Evolutionary conservation across 139 green algal species (phyloP).

Genomic region (Nannochloris sp.): DNA sequence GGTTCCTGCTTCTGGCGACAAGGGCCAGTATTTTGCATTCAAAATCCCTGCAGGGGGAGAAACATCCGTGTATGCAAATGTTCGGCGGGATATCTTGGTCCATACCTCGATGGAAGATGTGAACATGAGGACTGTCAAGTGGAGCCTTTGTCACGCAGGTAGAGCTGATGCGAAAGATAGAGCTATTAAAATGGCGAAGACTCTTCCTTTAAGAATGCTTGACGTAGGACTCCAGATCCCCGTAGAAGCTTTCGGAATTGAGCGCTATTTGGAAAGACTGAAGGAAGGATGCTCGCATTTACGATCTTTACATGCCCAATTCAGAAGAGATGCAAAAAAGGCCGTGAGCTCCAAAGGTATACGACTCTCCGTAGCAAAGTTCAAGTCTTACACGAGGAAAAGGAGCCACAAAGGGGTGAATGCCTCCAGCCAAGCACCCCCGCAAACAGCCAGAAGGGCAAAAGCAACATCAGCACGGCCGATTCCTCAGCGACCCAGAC

Average conservation of each 20-base stretch:
- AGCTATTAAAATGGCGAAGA: constrained; percentile 25
- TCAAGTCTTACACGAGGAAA: background rate
- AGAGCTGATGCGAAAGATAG: background rate
- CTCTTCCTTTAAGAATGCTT: constrained; percentile 27
- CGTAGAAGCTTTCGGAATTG: constrained; percentile 3
- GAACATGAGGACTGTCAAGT: constrained; percentile 32
- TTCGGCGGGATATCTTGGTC: constrained; percentile 45
- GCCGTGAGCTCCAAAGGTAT: constrained; percentile 5
- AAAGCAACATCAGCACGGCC: background rate
- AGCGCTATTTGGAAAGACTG: constrained; percentile 20
- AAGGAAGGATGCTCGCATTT: constrained; percentile 30
- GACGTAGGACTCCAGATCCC: constrained; percentile 30
- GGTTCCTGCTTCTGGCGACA: background rate
- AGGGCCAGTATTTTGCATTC: constrained; percentile 16
- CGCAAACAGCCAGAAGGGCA: background rate
- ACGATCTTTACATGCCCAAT: constrained; percentile 23
- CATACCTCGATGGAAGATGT: constrained; percentile 46
- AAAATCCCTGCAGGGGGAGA: constrained; percentile 18
- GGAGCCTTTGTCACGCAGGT: constrained; percentile 21
- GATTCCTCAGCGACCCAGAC: background rate
- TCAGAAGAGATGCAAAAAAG: constrained; percentile 17
- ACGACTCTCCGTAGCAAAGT: background rate
- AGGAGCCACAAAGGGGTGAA: background rate
- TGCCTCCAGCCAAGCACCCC: background rate
- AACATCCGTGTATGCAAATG: constrained; percentile 46